Base-by-base conservation (phyloP, 2,329 filamentous ascomycete genomes). In the Alternaria arborescens region DNA sequence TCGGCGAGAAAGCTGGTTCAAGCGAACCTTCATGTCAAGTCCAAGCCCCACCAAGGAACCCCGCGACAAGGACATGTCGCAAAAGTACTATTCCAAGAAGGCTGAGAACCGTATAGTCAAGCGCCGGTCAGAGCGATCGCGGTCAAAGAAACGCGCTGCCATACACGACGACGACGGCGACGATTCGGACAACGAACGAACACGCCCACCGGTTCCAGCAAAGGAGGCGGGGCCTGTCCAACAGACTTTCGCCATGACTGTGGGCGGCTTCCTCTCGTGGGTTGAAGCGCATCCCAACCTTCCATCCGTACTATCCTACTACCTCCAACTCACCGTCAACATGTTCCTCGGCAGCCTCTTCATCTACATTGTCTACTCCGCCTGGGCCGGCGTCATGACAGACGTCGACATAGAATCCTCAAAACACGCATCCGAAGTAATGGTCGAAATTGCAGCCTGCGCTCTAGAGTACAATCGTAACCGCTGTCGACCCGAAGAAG, bases 331-430 rank as follows among this genome's bases (percentile, higher is more conserved):
- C 47, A 73, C 84, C 3, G 85, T 93, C 79, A 93, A 92, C 74
- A 75, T 88, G 47, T 84, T 87, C 61, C 81, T 91, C 16, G 83
- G 89, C 5, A 77, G 84, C 12, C 78, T 85, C 55, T 80, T 82
- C 68, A 79, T 88, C 41, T 94, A 90, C 77, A 82, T 92, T 43
- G 83, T 92, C 34, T 92, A 89, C 80, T 84, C 86, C 1, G 86
- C 92, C 68, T 87, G 91, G 66, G 82, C 84, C 14, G 90, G 91
- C 8, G 88, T 95, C 53, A 88, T 89, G 14, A 84, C 86, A 24
- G 94, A 97, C 75, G 89, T 97, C 34, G 83, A 88, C 62, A 87
- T 90, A 53, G 91, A 91, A 36, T 88, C 90, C 10, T 85, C 89
- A 44, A 87, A 88, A 55, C 89, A 88, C 12, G 87, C 88, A n/a